Evolutionary conservation across 768 basidiomycete genomes (phyloP).

Genomic region (Tulasnella sp.): DNA sequence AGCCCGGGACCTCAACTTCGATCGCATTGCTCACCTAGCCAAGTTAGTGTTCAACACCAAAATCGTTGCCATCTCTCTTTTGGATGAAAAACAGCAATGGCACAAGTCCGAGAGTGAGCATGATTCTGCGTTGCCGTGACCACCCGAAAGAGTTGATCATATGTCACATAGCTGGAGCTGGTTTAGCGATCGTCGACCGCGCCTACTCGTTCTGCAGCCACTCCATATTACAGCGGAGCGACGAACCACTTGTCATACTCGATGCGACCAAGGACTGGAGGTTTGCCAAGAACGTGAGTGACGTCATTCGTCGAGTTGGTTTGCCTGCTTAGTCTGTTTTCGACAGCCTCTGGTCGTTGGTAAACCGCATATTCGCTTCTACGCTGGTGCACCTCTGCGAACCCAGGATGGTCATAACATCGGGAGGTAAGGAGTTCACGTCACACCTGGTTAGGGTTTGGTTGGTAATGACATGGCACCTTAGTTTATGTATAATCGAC

Average conservation of each 20-base stretch:
- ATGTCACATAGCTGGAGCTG: constrained; percentile 35
- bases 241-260: constrained; percentile 77
- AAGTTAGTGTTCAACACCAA: constrained; percentile 89
- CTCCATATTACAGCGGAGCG: constrained; percentile 62
- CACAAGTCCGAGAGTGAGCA: constrained; percentile 75
- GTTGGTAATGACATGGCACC: not conserved
- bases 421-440: constrained; percentile 46
- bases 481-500: constrained; percentile 70
- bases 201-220: constrained; percentile 72
- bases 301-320: no score
- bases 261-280: constrained; percentile 79
- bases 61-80: constrained; percentile 65
- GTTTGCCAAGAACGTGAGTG: constrained; percentile 65
- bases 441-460: no score
- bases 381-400: constrained; percentile 80
- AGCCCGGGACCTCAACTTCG: constrained; percentile 77
- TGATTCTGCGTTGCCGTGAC: not conserved
- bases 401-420: constrained; percentile 82
- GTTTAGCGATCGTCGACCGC: constrained; percentile 36
- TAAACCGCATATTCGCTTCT: constrained; percentile 64
- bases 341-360: constrained; percentile 57
- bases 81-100: constrained; percentile 87
- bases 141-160: not conserved
- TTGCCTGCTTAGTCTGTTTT: not conserved
- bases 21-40: constrained; percentile 83